Evolutionary conservation across 2,329 filamentous ascomycete species (phyloP), one percentile per base, ranked within the genome.

Genomic region (Macrophomina pseudophaseolina): DNA sequence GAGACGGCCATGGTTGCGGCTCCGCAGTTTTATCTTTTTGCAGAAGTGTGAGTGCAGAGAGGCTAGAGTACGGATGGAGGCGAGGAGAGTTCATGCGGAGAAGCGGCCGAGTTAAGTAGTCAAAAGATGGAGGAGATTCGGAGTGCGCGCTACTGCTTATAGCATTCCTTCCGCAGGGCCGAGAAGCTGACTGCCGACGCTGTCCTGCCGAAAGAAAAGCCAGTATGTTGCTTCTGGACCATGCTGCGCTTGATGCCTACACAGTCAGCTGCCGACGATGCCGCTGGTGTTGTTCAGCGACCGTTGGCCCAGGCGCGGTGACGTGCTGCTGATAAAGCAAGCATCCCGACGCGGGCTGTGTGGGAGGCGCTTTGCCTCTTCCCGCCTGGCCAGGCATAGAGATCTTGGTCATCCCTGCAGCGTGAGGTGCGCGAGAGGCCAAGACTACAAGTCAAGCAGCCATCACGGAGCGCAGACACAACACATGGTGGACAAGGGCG

Each of bases 1-100:
- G 75, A 80, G 73, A 84, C 81, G 2, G 80, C 73, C 80, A 83
- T 83, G 18, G 59, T 70, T 53, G 30, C 4, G 4, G 28, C 38
- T 23, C 23, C 23, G 23, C 23, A 23, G 23, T 7, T 9, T 32
- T 3, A 8, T 38, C 23, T 16, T 54, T 54, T 3, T 38, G 8
- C 16, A 11, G 52, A 35, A 16, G 32, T 6, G 16, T 0, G 9
- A n/a, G 12, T 18, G n/a, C 16, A 53, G 12, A 33, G 5, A 2
- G 16, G n/a, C 18, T 8, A 40, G 33, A 28, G 52, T 1, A 23
- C 2, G 14, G 23, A 28, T 16, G 53, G 11, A 30, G n/a, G 16
- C 18, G 4, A 8, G 33, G n/a, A 5, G 6, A 12, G 14, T 40
- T 16, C 14, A 16, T n/a, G 35, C 3, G 12, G 23, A 23, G 12